Evolutionary conservation across 148 eudicot genomes (phyloP).

Genomic region (Tetragonia tetragonoides): DNA sequence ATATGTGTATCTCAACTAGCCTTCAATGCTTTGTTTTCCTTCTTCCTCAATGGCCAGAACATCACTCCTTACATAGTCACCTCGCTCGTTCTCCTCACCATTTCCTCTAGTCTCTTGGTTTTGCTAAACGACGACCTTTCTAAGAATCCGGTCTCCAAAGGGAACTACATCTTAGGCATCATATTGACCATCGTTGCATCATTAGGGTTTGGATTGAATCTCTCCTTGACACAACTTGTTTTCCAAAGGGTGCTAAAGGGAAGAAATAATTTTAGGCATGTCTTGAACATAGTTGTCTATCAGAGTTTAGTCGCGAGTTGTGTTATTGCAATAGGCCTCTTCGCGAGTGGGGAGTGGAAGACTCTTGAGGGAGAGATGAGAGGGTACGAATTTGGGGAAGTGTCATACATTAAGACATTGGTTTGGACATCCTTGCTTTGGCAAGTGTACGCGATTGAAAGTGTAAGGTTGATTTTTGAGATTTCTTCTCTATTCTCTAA

Average conservation of each 20-base stretch:
- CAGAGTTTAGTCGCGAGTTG: conserved; percentile 28
- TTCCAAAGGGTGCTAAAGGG: conserved; percentile 33
- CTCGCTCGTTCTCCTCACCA: conserved; percentile 51
- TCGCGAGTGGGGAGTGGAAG: conserved; percentile 63
- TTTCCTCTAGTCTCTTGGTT: conserved; percentile 53
- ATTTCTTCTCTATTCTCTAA: conserved; percentile 67
- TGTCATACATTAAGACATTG: conserved; percentile 50
- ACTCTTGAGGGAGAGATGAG: conserved; percentile 40
- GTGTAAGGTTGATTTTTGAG: conserved; percentile 45
- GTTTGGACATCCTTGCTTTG: conserved; percentile 52
- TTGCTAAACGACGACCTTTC: conserved; percentile 33
- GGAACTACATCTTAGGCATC: conserved; percentile 42
- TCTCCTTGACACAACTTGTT: conserved; percentile 45
- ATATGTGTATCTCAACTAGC: conserved; percentile 58
- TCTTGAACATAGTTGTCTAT: conserved; percentile 41
- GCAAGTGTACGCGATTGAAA: conserved; percentile 44
- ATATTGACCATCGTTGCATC: conserved; percentile 50
- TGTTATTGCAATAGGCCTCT: conserved; percentile 41
- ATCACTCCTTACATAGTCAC: conserved; percentile 63
- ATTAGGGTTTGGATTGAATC: conserved; percentile 37
- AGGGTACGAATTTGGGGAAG: conserved; percentile 36
- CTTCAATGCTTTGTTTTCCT: conserved; percentile 62
- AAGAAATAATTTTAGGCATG: conserved; percentile 18
- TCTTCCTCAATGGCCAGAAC: conserved; percentile 50
- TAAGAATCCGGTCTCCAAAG: conserved; percentile 4